Percentiles rank a stretch among this genome's conserved stretches.
Evolutionary conservation across 2,329 filamentous ascomycete species (phyloP).

Genomic region (Alternaria alternata): DNA sequence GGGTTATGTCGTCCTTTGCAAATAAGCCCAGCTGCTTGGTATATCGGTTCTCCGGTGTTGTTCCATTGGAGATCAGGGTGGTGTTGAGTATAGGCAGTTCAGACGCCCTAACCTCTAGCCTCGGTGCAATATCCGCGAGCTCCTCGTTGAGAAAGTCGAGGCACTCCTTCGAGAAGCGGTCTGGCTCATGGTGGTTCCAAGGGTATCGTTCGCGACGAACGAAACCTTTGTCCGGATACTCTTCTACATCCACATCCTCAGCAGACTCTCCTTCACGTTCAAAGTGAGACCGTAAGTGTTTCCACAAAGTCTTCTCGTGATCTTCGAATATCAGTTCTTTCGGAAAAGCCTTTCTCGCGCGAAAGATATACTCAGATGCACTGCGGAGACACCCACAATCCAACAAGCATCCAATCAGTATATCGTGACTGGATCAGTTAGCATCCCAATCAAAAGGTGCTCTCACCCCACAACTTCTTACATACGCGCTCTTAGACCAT

Average conservation of each 20-base stretch:
- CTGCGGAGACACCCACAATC: slow-evolving; percentile 71
- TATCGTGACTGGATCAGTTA: slow-evolving; percentile 37
- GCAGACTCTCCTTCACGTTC: slow-evolving; percentile 29
- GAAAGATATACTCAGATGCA: slow-evolving; percentile 70
- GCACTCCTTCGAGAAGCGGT: slow-evolving; percentile 62
- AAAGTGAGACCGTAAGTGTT: slow-evolving; percentile 34
- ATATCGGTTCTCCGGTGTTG: slow-evolving; percentile 62
- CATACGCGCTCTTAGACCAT: slow-evolving; percentile 44
- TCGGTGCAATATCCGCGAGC: slow-evolving; percentile 75
- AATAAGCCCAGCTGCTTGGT: slow-evolving; percentile 89
- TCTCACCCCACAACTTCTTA: slow-evolving; percentile 8
- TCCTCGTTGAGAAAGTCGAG: slow-evolving; percentile 75
- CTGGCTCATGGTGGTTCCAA: slow-evolving; percentile 69
- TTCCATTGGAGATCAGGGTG: slow-evolving; percentile 35
- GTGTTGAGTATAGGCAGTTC: slow-evolving; percentile 72
- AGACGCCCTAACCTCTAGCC: slow-evolving; percentile 79
- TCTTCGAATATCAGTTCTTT: slow-evolving; percentile 64
- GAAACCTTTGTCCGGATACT: slow-evolving; percentile 73
- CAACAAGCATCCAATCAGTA: slow-evolving; percentile 63
- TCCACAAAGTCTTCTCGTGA: slow-evolving; percentile 61
- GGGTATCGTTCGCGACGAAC: slow-evolving; percentile 72
- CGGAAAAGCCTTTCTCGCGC: slow-evolving; percentile 66
- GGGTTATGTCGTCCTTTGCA: slow-evolving; percentile 78
- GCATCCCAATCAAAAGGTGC: neutral
- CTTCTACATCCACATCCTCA: slow-evolving; percentile 59